Percentiles rank a stretch among this genome's conserved stretches.
phyloP scores from a whole-genome alignment of 805 yeast genomes.

The Brettanomyces naardenensis region DNA sequence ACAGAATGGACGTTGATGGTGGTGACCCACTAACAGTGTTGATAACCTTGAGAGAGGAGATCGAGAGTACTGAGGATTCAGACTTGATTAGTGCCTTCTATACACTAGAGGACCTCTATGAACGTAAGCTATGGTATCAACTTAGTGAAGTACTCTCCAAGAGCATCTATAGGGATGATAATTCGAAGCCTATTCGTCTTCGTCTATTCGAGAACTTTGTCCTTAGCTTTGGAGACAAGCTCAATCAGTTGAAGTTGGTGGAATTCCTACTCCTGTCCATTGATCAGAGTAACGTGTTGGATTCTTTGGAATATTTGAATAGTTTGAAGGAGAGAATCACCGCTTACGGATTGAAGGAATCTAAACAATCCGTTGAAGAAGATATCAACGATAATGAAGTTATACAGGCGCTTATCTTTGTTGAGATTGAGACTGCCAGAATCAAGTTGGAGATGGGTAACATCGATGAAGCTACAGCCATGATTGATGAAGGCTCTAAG shows the following conservation, averaged over 20 bases:
- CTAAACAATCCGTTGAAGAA: conserved; percentile 23
- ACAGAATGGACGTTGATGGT: conserved; percentile 17
- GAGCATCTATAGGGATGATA: conserved; percentile 50
- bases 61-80: conserved; percentile 34
- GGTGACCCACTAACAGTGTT: conserved; percentile 40
- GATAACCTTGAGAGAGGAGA: conserved; percentile 55
- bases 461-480: conserved; percentile 53
- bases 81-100: conserved; percentile 56
- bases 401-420: conserved; percentile 47
- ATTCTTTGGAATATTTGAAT: conserved; percentile 42
- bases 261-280: conserved; percentile 56
- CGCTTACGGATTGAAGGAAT: conserved; percentile 27
- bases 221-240: conserved; percentile 52
- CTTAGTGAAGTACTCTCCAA: conserved; percentile 58
- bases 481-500: conserved; percentile 53
- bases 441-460: conserved; percentile 47
- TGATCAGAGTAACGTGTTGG: conserved; percentile 35
- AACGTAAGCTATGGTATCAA: conserved; percentile 92
- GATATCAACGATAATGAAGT: conserved; percentile 24
- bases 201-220: conserved; percentile 69
- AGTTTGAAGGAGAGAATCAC: conserved; percentile 38
- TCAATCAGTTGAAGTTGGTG: conserved; percentile 74
- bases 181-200: conserved; percentile 47
- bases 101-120: conserved; percentile 76
- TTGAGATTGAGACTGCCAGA: conserved; percentile 70